A percentile compares a stretch with the other conserved stretches of the same genome.
These are phyloP conservation scores for Coemansia sp. DNA, from an alignment of 192 early-diverging fungal species.

Conservation along the genomic window DNA sequence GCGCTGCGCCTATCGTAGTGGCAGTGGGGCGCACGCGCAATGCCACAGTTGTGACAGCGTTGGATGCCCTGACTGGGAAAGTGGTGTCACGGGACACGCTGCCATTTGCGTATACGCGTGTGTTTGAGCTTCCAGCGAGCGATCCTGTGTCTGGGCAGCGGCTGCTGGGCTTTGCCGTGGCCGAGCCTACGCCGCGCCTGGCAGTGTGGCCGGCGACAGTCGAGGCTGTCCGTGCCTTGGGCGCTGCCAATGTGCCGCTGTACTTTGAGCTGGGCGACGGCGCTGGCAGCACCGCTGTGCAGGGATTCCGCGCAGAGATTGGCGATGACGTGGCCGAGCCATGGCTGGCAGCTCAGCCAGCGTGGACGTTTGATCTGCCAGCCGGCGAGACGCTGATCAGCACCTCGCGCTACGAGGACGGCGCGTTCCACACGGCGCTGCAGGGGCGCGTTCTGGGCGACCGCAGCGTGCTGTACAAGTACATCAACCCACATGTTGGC, in stretches of 20 bases:
- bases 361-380: conserved; percentile 62
- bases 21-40: conserved; percentile 33
- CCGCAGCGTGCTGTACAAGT: conserved; percentile 98
- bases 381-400: conserved; percentile 57
- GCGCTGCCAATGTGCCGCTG: conserved; percentile 56
- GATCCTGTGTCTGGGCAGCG: conserved; percentile 36
- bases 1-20: conserved; percentile 30
- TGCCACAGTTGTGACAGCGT: conserved; percentile 26
- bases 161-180: conserved; percentile 27
- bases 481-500: conserved; percentile 90
- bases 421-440: conserved; percentile 72
- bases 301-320: conserved; percentile 60
- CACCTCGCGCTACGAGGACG: conserved; percentile 27
- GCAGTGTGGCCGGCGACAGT: conserved; percentile 66
- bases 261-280: conserved; percentile 67
- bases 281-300: conserved; percentile 50
- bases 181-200: conserved; percentile 32
- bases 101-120: conserved; percentile 46
- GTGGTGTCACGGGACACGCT: conserved; percentile 1
- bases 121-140: conserved; percentile 62
- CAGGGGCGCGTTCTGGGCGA: conserved; percentile 92
- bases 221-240: conserved; percentile 57
- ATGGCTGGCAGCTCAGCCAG: conserved; percentile 6
- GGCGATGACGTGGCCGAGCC: conserved; percentile 14
- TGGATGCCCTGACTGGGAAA: conserved; percentile 41